A percentile compares a stretch with the other conserved stretches of the same genome.
Conservation (phyloP, 768 basidiomycete genomes). For the Xerocomus spinulosus region DNA sequence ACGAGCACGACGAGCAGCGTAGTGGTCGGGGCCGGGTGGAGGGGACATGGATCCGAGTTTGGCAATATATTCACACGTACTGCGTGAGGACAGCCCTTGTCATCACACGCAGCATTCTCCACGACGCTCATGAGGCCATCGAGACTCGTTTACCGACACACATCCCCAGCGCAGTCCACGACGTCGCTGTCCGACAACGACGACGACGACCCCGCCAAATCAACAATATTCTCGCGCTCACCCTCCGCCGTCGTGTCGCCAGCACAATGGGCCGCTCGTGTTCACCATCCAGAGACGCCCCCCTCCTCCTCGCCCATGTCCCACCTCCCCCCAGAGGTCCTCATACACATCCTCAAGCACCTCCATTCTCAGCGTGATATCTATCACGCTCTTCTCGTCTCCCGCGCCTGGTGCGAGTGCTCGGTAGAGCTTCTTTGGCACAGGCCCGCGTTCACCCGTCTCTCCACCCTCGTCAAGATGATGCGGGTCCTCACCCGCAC, state of each 20-base stretch:
- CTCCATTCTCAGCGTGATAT: constrained; percentile 73
- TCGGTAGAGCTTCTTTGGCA: constrained; percentile 95
- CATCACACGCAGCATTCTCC: background rate
- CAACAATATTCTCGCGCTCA: constrained; percentile 34
- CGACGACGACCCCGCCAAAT: constrained; percentile 57
- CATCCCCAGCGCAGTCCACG: constrained; percentile 60
- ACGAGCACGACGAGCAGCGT: constrained; percentile 54
- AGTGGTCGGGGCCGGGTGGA: constrained; percentile 60
- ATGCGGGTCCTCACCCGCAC: constrained; percentile 59
- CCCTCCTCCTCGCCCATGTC: constrained; percentile 51
- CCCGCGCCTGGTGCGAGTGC: constrained; percentile 92
- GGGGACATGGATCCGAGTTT: constrained; percentile 40
- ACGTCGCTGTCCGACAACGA: constrained; percentile 79
- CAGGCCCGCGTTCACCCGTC: constrained; percentile 71
- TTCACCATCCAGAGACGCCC: constrained; percentile 32
- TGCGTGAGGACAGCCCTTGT: background rate
- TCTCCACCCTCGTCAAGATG: constrained; percentile 73
- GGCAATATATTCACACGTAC: constrained; percentile 18
- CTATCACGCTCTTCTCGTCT: constrained; percentile 72
- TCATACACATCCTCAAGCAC: constrained; percentile 88
- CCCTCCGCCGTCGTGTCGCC: constrained; percentile 47
- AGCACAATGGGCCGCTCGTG: constrained; percentile 55
- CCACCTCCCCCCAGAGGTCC: constrained; percentile 80
- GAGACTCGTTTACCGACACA: constrained; percentile 34
- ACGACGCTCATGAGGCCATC: constrained; percentile 23